These are phyloP conservation scores for Rheum nobile DNA, from an alignment of 148 eudicot species.

Conservation along the genomic window DNA sequence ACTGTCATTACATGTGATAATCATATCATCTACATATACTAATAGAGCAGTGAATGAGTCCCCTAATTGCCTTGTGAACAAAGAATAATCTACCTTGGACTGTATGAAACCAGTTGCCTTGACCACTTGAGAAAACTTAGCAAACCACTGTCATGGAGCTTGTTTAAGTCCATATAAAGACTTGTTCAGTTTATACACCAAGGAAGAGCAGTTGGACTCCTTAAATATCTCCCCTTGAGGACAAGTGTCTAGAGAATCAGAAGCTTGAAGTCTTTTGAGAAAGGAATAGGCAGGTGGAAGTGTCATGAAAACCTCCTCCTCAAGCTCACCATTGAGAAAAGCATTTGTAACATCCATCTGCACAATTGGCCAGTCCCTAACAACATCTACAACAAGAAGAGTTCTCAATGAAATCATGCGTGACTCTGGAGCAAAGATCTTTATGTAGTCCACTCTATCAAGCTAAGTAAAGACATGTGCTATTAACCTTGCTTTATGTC, in stretches of 20 bases:
- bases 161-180: no score
- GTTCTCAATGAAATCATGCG: neutral
- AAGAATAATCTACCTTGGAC: neutral
- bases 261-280: neutral
- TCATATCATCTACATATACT: neutral
- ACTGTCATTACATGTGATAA: neutral
- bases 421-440: neutral
- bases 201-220: neutral
- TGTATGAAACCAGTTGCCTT: neutral
- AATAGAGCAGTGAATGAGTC: neutral
- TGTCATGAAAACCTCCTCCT: no score
- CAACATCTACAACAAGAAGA: neutral
- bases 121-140: no score
- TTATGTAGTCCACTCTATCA: neutral
- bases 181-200: neutral
- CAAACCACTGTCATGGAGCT: no score
- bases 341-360: neutral
- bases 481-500: neutral
- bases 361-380: neutral
- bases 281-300: no score
- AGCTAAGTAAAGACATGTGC: neutral
- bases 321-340: neutral
- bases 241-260: neutral
- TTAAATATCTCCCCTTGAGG: neutral
- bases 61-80: neutral